Conservation (phyloP, 805 yeast genomes). For the Metschnikowia kunwiensis region DNA sequence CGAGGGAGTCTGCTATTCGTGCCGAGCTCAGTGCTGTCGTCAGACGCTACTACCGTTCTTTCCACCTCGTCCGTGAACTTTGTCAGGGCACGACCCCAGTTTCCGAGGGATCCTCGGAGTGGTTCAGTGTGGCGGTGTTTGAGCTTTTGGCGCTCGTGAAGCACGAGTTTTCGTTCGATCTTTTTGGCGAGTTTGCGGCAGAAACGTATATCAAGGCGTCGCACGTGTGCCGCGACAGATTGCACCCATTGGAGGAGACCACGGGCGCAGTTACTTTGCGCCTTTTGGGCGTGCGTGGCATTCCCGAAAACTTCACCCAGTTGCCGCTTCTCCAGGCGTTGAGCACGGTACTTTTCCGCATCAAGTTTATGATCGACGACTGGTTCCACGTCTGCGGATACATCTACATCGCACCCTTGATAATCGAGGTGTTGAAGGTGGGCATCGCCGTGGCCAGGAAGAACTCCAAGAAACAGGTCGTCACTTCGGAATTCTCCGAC, state of each 20-base stretch:
- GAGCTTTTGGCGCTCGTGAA: slow-evolving; percentile 46
- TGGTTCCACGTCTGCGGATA: slow-evolving; percentile 64
- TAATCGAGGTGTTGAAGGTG: slow-evolving; percentile 61
- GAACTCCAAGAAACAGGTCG: slow-evolving; percentile 47
- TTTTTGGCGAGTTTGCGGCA: slow-evolving; percentile 45
- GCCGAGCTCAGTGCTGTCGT: slow-evolving; percentile 37
- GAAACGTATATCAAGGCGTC: slow-evolving; percentile 56
- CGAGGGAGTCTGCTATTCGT: slow-evolving; percentile 59
- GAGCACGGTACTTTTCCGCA: slow-evolving; percentile 68
- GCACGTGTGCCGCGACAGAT: slow-evolving; percentile 44
- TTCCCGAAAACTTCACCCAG: slow-evolving; percentile 45
- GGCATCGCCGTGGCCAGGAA: slow-evolving; percentile 58
- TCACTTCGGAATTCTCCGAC: slow-evolving; percentile 68
- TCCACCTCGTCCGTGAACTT: slow-evolving; percentile 54
- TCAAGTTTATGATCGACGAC: slow-evolving; percentile 73
- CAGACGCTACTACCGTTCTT: slow-evolving; percentile 43
- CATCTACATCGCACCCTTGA: slow-evolving; percentile 71
- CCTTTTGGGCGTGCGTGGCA: slow-evolving; percentile 43
- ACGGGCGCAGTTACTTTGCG: slow-evolving; percentile 73
- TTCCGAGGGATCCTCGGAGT: slow-evolving; percentile 26
- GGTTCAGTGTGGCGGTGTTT: slow-evolving; percentile 71
- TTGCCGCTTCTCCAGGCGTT: slow-evolving; percentile 54
- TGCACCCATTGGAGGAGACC: slow-evolving; percentile 48
- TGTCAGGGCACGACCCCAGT: slow-evolving; percentile 32
- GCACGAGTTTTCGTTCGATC: slow-evolving; percentile 25